Evolutionary conservation across 805 yeast species (phyloP).

Genomic region (Kazachstania taianensis): DNA sequence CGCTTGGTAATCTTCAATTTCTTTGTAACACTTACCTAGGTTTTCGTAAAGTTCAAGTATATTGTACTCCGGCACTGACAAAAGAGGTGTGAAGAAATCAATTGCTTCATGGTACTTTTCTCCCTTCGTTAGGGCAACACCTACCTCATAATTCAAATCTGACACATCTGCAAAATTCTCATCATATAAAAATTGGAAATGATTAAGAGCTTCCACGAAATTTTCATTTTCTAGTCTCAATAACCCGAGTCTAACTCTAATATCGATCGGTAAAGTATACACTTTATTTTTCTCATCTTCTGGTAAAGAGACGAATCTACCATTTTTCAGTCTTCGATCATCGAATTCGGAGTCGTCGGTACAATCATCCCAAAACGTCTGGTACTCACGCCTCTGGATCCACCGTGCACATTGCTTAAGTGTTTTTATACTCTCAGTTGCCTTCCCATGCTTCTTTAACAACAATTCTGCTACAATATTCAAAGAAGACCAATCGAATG

Average conservation of each 20-base stretch:
- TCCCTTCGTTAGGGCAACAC: constrained; percentile 55
- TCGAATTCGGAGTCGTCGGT: constrained; percentile 79
- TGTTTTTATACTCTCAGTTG: constrained; percentile 51
- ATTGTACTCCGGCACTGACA: constrained; percentile 42
- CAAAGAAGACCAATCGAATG: constrained; percentile 80
- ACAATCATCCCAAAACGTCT: constrained; percentile 36
- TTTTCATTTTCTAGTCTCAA: constrained; percentile 58
- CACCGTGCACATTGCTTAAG: constrained; percentile 71
- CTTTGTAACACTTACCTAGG: constrained; percentile 69
- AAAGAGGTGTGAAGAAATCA: constrained; percentile 48
- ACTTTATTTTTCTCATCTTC: constrained; percentile 30
- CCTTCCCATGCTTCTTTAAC: constrained; percentile 43
- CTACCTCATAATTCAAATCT: constrained; percentile 72
- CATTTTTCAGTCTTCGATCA: constrained; percentile 45
- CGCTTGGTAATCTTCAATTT: constrained; percentile 54
- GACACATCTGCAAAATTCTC: constrained; percentile 51
- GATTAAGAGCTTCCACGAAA: constrained; percentile 60
- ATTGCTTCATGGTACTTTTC: constrained; percentile 72
- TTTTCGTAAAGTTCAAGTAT: constrained; percentile 39
- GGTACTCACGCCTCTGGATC: constrained; percentile 60
- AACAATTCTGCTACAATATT: constrained; percentile 77
- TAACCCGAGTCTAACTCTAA: constrained; percentile 69
- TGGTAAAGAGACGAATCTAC: constrained; percentile 34
- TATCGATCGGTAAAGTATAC: constrained; percentile 69
- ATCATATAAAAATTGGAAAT: constrained; percentile 49